phyloP scores from a whole-genome alignment of 108 stramenopile genomes.

The Cyclotella sp. region DNA sequence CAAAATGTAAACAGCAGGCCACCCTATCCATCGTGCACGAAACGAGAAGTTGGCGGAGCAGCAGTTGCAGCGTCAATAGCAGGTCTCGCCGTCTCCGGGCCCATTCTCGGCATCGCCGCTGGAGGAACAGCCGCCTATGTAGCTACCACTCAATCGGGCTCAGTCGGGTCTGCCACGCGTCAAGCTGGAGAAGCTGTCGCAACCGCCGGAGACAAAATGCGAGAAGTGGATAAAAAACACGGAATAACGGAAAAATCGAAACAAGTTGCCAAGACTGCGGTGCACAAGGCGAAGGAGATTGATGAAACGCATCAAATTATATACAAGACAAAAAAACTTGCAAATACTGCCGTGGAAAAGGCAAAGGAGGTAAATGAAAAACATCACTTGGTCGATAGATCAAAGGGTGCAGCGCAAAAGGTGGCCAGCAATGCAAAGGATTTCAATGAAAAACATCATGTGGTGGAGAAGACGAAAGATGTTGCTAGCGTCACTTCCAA shows the following conservation, averaged over 20 bases:
- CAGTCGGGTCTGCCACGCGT: conserved; percentile 61
- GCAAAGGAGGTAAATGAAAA: conserved; percentile 67
- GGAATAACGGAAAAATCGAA: conserved; percentile 23
- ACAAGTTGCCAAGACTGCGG: conserved; percentile 22
- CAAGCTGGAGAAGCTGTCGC: conserved; percentile 66
- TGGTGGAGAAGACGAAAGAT: conserved; percentile 51
- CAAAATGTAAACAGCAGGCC: not conserved
- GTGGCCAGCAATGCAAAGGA: conserved; percentile 54
- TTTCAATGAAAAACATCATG: conserved; percentile 68
- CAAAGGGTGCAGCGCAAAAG: conserved; percentile 54
- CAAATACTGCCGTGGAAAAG: conserved; percentile 12
- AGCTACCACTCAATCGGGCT: conserved; percentile 49
- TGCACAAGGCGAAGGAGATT: conserved; percentile 52
- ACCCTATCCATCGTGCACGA: conserved; percentile 6
- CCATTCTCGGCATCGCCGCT: conserved; percentile 63
- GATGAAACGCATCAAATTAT: conserved; percentile 68
- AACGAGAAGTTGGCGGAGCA: conserved; percentile 38
- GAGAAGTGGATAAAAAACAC: conserved; percentile 46
- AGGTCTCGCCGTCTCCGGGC: conserved; percentile 69
- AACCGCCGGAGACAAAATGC: conserved; percentile 53
- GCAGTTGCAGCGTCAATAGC: conserved; percentile 64
- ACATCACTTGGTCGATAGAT: conserved; percentile 74
- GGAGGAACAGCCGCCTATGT: conserved; percentile 65
- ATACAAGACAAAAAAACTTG: conserved; percentile 40
- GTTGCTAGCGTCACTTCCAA: conserved; percentile 42